Conservation (phyloP, 1,284 basidiomycete species). For the Cryptococcus depauperatus region DNA sequence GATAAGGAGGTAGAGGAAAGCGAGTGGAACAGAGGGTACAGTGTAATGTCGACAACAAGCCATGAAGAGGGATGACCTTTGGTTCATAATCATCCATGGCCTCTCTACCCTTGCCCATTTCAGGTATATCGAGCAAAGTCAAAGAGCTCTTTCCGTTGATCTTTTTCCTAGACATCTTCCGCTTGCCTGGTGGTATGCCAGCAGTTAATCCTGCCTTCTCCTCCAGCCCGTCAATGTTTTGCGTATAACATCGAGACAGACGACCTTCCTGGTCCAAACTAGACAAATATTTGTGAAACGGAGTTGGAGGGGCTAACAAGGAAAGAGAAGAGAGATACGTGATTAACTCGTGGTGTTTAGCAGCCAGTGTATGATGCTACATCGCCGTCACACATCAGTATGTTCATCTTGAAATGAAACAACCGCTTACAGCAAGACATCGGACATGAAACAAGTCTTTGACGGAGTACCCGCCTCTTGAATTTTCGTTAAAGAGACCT, state of each 20-base stretch:
- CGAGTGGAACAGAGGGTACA: conserved; percentile 72
- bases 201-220: conserved; percentile 66
- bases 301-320: conserved; percentile 64
- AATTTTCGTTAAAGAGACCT: conserved; percentile 71
- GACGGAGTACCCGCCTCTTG: conserved; percentile 47
- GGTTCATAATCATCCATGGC: conserved; percentile 43
- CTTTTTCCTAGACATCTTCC: background rate
- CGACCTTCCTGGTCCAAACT: conserved; percentile 66
- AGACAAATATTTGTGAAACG: conserved; percentile 71
- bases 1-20: conserved; percentile 56
- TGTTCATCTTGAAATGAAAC: too few relatives aligned
- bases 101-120: too few relatives aligned
- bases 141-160: background rate
- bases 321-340: conserved; percentile 71
- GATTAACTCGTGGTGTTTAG: conserved; percentile 64
- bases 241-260: conserved; percentile 82
- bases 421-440: conserved; percentile 68
- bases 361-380: conserved; percentile 52
- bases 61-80: conserved; percentile 82
- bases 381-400: background rate
- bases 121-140: background rate
- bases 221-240: conserved; percentile 90
- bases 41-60: conserved; percentile 68
- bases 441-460: conserved; percentile 88
- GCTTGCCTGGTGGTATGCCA: conserved; percentile 19